Evolutionary conservation across 208 protist genomes (phyloP).

Genomic region (Crithidia expoeki): DNA sequence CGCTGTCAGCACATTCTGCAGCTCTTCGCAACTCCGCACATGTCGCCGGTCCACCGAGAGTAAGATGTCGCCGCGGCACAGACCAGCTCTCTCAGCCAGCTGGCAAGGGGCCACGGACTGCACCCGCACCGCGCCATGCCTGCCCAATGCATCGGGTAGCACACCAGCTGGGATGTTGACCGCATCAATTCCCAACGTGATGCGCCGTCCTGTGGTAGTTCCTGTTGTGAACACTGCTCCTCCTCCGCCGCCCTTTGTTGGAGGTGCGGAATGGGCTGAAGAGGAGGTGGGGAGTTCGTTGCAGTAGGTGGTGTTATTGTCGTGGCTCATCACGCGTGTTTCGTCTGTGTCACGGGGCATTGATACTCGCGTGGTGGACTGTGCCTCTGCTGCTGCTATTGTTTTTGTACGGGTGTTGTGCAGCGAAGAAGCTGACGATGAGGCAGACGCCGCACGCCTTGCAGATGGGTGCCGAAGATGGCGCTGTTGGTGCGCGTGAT

Average conservation of each 20-base stretch:
- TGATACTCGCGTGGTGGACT: no score
- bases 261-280: no score
- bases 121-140: slow-evolving; percentile 54
- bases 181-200: slow-evolving; percentile 52
- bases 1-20: slow-evolving; percentile 36
- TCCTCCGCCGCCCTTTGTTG: neutral
- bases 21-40: slow-evolving; percentile 44
- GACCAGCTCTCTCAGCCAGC: slow-evolving; percentile 39
- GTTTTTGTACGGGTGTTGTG: no score
- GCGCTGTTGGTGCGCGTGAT: neutral
- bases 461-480: neutral
- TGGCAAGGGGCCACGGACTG: slow-evolving; percentile 35
- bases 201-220: neutral
- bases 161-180: slow-evolving; percentile 47
- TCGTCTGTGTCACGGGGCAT: no score
- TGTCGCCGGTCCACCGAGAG: slow-evolving; percentile 23
- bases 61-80: slow-evolving; percentile 55
- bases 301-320: no score
- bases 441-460: neutral
- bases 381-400: no score
- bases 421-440: no score
- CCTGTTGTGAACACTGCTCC: neutral
- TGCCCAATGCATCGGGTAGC: slow-evolving; percentile 39
- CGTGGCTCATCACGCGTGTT: no score
- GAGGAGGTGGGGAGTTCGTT: no score